These are phyloP conservation scores for Vitis cinerea DNA, from an alignment of 164 flowering plant species.

Conservation along the genomic window DNA sequence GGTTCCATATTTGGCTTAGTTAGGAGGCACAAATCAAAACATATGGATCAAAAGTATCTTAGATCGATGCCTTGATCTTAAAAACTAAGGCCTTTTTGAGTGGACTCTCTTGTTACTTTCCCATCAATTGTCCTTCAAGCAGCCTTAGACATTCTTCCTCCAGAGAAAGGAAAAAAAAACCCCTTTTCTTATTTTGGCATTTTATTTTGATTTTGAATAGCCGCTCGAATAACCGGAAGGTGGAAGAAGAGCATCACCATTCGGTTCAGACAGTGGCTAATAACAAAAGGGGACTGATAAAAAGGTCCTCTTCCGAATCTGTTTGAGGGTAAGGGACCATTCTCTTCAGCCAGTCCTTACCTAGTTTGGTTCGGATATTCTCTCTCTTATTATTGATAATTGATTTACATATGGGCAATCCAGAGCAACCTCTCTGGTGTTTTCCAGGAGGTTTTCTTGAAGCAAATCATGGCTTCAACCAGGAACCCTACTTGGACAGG, in stretches of 20 bases:
- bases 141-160: conserved; percentile 23
- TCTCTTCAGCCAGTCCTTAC: conserved; percentile 12
- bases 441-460: too few species aligned
- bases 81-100: conserved; percentile 14
- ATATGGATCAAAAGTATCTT: neutral
- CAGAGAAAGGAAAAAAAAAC: neutral
- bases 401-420: too few species aligned
- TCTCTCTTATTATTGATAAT: neutral
- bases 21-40: conserved; percentile 27
- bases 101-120: conserved; percentile 13
- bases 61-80: neutral
- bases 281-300: neutral
- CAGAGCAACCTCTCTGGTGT: too few species aligned
- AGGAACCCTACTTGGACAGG: too few species aligned
- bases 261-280: conserved; percentile 43
- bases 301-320: conserved; percentile 3
- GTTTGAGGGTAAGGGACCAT: conserved; percentile 20
- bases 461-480: too few species aligned
- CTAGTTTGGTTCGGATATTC: conserved; percentile 19
- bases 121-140: conserved; percentile 25
- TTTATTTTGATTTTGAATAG: neutral
- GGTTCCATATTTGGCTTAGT: conserved; percentile 29
- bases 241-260: conserved; percentile 2
- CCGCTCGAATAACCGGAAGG: conserved; percentile 31
- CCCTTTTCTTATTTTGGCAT: neutral